A percentile compares a stretch with the other conserved stretches of the same genome.
Conservation (phyloP, 2,329 filamentous ascomycete genomes). For the Cytospora piceae region DNA sequence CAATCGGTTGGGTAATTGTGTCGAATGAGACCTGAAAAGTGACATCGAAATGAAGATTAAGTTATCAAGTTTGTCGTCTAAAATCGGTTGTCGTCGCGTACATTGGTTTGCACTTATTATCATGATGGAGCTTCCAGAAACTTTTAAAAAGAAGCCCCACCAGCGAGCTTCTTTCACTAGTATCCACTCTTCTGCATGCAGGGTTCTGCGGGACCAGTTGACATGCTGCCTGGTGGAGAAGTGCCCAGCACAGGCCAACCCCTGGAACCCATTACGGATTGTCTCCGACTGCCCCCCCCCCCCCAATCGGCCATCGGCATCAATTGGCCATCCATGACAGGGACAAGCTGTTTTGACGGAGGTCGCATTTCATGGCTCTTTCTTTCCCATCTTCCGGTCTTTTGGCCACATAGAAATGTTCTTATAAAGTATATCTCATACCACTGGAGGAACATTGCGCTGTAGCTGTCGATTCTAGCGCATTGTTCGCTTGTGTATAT, state of each 20-base stretch:
- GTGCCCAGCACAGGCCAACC: constrained; percentile 1
- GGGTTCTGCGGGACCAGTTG: constrained; percentile 7
- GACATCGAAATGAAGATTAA: too few relatives aligned
- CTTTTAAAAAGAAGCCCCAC: constrained; percentile 7
- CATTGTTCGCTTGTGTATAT: neutral
- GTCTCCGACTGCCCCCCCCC: too few relatives aligned
- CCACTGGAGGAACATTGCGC: neutral
- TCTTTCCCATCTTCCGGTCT: neutral
- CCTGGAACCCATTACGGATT: neutral
- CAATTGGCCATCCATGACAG: neutral
- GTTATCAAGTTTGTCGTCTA: neutral
- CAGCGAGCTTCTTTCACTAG: neutral
- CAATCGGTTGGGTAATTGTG: neutral
- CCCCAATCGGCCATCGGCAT: neutral
- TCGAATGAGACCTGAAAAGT: neutral
- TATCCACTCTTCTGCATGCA: constrained; percentile 6
- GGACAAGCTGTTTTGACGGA: constrained; percentile 8
- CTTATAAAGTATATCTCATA: neutral
- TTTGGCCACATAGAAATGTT: neutral
- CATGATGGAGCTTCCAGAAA: constrained; percentile 6
- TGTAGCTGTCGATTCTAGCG: neutral
- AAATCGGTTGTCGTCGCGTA: neutral
- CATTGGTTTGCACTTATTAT: neutral
- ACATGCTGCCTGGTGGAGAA: neutral
- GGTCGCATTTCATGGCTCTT: neutral